Evolutionary conservation across 1,139 yeast species (phyloP), one percentile per base, ranked within the genome.

Genomic region (Scheffersomyces lignicola): DNA sequence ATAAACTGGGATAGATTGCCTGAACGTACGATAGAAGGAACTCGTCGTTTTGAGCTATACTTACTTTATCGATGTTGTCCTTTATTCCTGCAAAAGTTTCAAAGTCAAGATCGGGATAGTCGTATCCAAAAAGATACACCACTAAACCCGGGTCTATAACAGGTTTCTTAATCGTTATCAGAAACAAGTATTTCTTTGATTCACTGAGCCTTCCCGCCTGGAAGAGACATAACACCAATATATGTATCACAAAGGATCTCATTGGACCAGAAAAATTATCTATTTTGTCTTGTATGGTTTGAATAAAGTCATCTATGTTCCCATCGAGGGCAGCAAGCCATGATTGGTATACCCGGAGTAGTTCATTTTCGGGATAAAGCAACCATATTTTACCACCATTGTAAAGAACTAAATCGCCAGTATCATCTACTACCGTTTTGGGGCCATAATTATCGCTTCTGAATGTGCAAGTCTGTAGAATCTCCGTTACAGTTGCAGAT

Each of bases 101-200:
- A 15, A 39, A 34, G 10, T 27, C 33, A 15, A 26, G 29, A 3
- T 26, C 29, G 21, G 10, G 18, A 13, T 12, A 2, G 7, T 9
- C 18, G 12, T 25, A 32, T 16, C 36, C 38, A 4, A 45, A 21
- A 3, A 49, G 11, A 15, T 37, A 35, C 9, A 51, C 29, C 3
- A 52, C 38, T 17, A 54, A 40, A 5, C 35, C 28, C 1, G 60
- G 56, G 25, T 45, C 41, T 4, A 53, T 31, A 7, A 47, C 18
- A 7, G 51, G 38, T 3, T 36, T 35, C 4, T 49, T 51, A 11
- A 38, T 29, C 13, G 38, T 43, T 16, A 44, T 37, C 18, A 48
- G 37, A 5, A 39, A 36, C 9, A 45, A 31, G 26, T 42, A 45
- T 27, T 41, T 34, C 21, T 44, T 31, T 12, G 45, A 21, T 3